A percentile compares a stretch with the other conserved stretches of the same genome.
Conservation (phyloP, 768 basidiomycete species). For the Terana coerulea region DNA sequence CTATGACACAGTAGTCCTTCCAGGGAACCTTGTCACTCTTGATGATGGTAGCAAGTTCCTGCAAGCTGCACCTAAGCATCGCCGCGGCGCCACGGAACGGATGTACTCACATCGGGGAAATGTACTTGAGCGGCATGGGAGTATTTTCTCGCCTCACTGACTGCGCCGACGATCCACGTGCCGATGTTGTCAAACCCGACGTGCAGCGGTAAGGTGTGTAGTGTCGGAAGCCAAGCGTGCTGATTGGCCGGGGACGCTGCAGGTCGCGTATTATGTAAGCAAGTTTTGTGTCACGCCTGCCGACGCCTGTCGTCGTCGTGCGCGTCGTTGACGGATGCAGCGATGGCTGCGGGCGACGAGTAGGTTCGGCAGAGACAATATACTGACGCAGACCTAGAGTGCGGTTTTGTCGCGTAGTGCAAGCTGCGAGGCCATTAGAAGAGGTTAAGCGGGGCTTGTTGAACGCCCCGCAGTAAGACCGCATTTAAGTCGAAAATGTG, state of each 20-base stretch:
- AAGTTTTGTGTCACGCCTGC: not conserved
- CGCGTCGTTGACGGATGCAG: not conserved
- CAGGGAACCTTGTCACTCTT: slow-evolving; percentile 56
- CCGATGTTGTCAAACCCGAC: not conserved
- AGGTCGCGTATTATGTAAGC: not conserved
- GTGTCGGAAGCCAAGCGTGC: not conserved
- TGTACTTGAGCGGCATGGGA: slow-evolving; percentile 34
- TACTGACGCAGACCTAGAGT: too few species aligned
- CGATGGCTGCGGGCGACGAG: not conserved
- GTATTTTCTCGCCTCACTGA: not conserved
- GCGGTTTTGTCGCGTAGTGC: too few species aligned
- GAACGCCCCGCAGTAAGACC: too few species aligned
- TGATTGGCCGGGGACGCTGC: not conserved
- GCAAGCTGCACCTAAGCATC: not conserved
- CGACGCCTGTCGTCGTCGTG: not conserved
- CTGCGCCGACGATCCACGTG: not conserved
- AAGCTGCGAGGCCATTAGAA: too few species aligned
- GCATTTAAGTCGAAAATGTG: too few species aligned
- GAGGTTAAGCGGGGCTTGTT: too few species aligned
- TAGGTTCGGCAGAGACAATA: not conserved
- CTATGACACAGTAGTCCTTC: slow-evolving; percentile 73
- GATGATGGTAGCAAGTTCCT: slow-evolving; percentile 71
- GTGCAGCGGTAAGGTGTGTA: not conserved
- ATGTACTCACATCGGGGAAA: slow-evolving; percentile 36
- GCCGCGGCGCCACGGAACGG: not conserved